These are phyloP conservation scores for Rubus parviflorus DNA, from an alignment of 306 rosid genomes.

Conservation along the genomic window DNA sequence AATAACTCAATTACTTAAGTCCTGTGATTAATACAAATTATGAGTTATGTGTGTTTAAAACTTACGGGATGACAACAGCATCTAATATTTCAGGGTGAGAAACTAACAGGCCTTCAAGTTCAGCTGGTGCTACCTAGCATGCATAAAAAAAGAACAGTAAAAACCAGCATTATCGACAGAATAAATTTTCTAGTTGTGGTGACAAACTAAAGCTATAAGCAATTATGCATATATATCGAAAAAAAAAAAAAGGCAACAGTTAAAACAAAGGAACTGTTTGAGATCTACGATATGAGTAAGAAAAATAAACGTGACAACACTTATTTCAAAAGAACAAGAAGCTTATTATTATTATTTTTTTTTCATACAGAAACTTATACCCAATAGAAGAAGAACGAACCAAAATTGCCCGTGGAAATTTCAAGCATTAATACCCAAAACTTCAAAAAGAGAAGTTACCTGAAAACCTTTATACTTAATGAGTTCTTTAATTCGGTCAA, in stretches of 20 bases:
- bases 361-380: background rate
- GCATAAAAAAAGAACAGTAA: background rate
- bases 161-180: too few relatives aligned
- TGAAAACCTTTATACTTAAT: conserved; percentile 94
- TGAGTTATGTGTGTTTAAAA: conserved; percentile 4
- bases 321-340: background rate
- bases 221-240: background rate
- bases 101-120: conserved; percentile 87
- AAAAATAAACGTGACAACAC: background rate
- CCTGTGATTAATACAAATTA: background rate
- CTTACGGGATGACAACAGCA: conserved; percentile 97
- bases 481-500: conserved; percentile 92
- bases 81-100: conserved; percentile 92
- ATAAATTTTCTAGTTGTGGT: background rate
- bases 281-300: background rate
- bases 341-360: background rate
- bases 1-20: background rate
- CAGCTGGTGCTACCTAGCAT: conserved; percentile 91
- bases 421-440: background rate
- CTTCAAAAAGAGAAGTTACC: conserved; percentile 29
- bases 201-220: background rate
- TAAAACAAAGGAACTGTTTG: background rate
- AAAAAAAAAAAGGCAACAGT: background rate
- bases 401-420: background rate
- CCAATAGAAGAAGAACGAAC: background rate